phyloP scores from a whole-genome alignment of 371 early-diverging fungal genomes.

The Mortierella sp. region DNA sequence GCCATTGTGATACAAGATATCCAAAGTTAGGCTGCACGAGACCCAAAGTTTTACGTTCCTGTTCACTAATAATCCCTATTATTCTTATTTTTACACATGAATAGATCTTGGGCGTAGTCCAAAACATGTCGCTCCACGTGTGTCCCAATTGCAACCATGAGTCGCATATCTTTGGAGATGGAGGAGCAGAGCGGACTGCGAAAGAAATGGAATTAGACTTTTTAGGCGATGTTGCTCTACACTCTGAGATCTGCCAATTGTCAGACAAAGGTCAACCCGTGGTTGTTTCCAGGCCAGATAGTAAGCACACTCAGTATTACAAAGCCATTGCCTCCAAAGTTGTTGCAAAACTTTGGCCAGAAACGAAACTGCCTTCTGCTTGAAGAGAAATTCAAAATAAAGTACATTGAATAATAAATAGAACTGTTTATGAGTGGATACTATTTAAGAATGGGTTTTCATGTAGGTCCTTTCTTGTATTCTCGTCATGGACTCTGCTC shows the following conservation, averaged over 20 bases:
- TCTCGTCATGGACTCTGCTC: constrained; percentile 29
- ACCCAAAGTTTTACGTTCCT: background rate
- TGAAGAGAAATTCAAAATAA: background rate
- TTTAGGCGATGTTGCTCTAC: constrained; percentile 85
- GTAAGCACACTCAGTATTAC: constrained; percentile 72
- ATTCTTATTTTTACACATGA: background rate
- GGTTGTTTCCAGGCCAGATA: constrained; percentile 75
- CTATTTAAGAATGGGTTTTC: background rate
- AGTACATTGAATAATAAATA: constrained; percentile 4
- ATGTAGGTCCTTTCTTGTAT: background rate
- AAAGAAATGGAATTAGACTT: constrained; percentile 72
- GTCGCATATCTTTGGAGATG: constrained; percentile 84
- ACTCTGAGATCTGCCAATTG: constrained; percentile 78
- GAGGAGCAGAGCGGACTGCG: constrained; percentile 74
- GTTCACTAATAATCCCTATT: background rate
- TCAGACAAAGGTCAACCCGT: constrained; percentile 87
- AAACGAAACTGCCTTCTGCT: constrained; percentile 4
- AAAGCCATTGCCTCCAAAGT: constrained; percentile 72
- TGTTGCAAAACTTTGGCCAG: constrained; percentile 56
- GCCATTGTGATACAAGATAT: constrained; percentile 35
- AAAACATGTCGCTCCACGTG: constrained; percentile 90
- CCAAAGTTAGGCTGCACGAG: too few relatives aligned
- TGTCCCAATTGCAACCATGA: constrained; percentile 87
- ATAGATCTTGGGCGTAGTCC: constrained; percentile 89
- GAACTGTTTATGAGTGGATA: background rate